phyloP scores from a whole-genome alignment of 495 filamentous ascomycete genomes.

The Trichoderma gamsii region DNA sequence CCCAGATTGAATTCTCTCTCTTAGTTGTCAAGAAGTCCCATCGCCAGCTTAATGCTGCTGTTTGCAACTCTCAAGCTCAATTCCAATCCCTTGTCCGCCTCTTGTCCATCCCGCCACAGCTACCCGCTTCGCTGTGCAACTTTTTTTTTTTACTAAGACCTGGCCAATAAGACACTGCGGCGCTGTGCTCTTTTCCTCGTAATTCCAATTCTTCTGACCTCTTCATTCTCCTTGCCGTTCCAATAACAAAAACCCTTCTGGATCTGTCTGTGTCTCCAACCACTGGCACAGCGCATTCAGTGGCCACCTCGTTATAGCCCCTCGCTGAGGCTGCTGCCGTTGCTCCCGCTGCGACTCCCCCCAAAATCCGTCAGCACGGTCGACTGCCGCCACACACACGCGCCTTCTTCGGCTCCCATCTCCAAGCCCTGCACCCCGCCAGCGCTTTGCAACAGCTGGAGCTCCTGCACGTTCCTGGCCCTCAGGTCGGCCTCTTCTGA shows the following conservation, averaged over 20 bases:
- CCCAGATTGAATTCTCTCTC: no score
- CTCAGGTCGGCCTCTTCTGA: background rate
- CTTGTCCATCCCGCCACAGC: background rate
- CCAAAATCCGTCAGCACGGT: background rate
- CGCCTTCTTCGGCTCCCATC: conserved; percentile 7
- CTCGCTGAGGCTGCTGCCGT: background rate
- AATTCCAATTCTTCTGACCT: no score
- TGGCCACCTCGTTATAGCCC: background rate
- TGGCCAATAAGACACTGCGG: no score
- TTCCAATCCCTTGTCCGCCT: background rate
- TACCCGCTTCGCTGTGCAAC: background rate
- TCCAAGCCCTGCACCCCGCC: conserved; percentile 6
- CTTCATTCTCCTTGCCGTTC: no score
- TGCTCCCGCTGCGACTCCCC: conserved; percentile 7
- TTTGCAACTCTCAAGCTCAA: background rate
- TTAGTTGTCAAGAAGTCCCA: no score
- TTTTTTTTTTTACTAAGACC: background rate
- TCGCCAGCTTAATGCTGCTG: background rate
- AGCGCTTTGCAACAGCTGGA: conserved; percentile 6
- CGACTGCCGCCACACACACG: conserved; percentile 1
- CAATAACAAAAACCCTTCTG: no score
- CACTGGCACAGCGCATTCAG: background rate
- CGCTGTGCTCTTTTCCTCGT: no score
- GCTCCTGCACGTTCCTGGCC: conserved; percentile 11
- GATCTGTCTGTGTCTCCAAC: background rate